These are phyloP conservation scores for Sclerotinia borealis DNA, from an alignment of 2,329 filamentous ascomycete species.

Conservation along the genomic window DNA sequence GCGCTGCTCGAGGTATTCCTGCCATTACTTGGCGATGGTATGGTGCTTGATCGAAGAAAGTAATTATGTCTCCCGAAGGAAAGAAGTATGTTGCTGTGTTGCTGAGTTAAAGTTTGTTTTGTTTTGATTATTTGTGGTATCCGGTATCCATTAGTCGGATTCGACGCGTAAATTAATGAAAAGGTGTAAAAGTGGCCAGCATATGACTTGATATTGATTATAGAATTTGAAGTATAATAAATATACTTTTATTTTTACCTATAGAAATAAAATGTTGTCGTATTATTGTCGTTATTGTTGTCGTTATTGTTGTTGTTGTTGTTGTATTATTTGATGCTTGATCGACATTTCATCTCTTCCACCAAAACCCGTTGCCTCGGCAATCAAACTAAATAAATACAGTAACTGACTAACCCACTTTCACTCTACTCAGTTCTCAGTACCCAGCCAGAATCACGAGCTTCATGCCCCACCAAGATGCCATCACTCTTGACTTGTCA, in stretches of 20 bases:
- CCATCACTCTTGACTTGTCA: conserved; percentile 1
- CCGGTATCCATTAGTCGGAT: neutral
- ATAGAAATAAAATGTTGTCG: neutral
- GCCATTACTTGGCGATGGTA: conserved; percentile 39
- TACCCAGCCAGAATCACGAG: neutral
- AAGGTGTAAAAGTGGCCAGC: neutral
- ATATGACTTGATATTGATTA: neutral
- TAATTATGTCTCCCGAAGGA: neutral
- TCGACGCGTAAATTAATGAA: neutral
- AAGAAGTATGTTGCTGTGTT: neutral
- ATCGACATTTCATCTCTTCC: neutral
- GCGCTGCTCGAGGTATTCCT: conserved; percentile 45
- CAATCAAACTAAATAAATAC: conserved; percentile 3
- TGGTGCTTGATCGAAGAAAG: neutral
- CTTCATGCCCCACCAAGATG: conserved; percentile 10
- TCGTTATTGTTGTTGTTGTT: neutral
- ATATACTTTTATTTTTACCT: neutral
- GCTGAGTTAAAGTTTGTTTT: neutral
- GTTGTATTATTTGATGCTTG: neutral
- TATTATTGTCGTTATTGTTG: neutral
- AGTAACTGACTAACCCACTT: no score
- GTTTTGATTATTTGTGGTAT: neutral
- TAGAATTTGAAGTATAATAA: neutral
- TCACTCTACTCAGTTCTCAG: neutral
- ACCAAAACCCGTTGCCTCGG: neutral